A percentile compares a stretch with the other conserved stretches of the same genome.
These are phyloP conservation scores for Cladosporium colombiae DNA, from an alignment of 2,329 filamentous ascomycete species.

Conservation along the genomic window DNA sequence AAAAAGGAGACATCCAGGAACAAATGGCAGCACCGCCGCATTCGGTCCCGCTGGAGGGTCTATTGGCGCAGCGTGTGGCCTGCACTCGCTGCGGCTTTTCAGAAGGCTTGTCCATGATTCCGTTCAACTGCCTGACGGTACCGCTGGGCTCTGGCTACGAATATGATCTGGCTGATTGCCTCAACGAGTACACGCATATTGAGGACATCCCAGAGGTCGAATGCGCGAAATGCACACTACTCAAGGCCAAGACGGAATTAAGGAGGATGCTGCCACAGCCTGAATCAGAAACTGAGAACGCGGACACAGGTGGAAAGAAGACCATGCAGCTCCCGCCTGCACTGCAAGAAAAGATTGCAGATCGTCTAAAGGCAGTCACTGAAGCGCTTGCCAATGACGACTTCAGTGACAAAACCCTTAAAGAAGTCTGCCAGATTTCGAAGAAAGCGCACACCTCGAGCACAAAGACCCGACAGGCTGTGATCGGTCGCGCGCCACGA, in stretches of 20 bases:
- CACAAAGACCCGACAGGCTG: conserved; percentile 87
- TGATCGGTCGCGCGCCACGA: conserved; percentile 78
- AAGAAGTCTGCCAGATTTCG: conserved; percentile 48
- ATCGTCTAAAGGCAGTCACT: conserved; percentile 66
- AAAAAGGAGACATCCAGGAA: conserved; percentile 41
- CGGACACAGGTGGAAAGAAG: conserved; percentile 14
- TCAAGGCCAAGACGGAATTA: conserved; percentile 58
- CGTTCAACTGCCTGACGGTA: conserved; percentile 91
- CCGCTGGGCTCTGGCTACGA: conserved; percentile 67
- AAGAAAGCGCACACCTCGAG: conserved; percentile 69
- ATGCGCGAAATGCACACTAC: conserved; percentile 85
- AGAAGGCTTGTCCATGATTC: conserved; percentile 84
- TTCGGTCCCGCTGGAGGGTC: conserved; percentile 78
- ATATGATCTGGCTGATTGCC: conserved; percentile 73
- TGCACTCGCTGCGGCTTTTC: conserved; percentile 84
- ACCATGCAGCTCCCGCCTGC: conserved; percentile 43
- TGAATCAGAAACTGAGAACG: conserved; percentile 27
- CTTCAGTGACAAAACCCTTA: conserved; percentile 62
- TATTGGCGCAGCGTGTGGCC: conserved; percentile 83
- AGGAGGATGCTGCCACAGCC: conserved; percentile 46
- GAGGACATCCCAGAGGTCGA: conserved; percentile 88
- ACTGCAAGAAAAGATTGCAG: conserved; percentile 44
- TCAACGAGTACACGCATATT: conserved; percentile 81
- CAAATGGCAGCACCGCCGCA: conserved; percentile 9
- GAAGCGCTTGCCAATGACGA: conserved; percentile 75